These are phyloP conservation scores for Mesembryanthemum crystallinum DNA, from an alignment of 148 eudicot species.

Conservation along the genomic window DNA sequence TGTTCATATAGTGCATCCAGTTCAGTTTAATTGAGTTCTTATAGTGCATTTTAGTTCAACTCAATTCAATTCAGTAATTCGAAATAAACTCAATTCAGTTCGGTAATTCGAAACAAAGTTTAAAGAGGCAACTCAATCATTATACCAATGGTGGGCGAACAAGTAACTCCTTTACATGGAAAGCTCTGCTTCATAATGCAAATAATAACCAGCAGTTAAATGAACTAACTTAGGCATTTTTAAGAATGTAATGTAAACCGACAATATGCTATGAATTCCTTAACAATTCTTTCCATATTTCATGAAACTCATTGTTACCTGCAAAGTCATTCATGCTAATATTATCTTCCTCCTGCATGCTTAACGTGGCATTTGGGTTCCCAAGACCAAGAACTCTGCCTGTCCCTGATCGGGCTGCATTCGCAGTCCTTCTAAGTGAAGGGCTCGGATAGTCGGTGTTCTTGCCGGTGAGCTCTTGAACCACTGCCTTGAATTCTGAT, in stretches of 20 bases:
- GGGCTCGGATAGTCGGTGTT: neutral
- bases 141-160: neutral
- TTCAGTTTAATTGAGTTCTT: too few relatives aligned
- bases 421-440: neutral
- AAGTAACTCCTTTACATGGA: neutral
- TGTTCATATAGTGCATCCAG: too few relatives aligned
- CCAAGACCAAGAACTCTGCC: neutral
- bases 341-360: neutral
- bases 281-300: neutral
- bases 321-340: neutral
- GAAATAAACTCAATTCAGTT: too few relatives aligned
- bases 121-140: too few relatives aligned
- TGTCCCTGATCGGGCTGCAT: neutral
- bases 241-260: neutral
- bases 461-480: constrained; percentile 43
- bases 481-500: constrained; percentile 40
- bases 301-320: neutral
- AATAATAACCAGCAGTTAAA: too few relatives aligned
- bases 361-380: neutral
- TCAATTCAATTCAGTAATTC: too few relatives aligned
- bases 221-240: neutral
- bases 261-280: constrained; percentile 3
- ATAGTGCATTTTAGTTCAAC: too few relatives aligned
- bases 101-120: too few relatives aligned
- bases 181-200: too few relatives aligned